Base-by-base conservation (phyloP, 1,139 yeast species). In the Pichia sp. region DNA sequence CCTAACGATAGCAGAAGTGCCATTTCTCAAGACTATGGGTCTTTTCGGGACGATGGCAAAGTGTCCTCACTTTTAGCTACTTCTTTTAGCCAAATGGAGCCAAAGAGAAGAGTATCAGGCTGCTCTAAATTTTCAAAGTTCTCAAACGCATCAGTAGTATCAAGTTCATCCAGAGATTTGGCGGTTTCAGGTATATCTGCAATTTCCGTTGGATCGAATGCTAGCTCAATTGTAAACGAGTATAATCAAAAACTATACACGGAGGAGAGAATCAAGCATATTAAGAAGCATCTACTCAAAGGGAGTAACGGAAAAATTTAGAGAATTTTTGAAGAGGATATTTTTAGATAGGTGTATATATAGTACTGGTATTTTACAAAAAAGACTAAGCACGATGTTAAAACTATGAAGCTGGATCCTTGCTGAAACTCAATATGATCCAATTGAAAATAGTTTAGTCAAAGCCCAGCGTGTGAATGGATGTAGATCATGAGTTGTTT, bases 401-500 rank as follows among this genome's bases (percentile, higher is more conserved):
- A 29, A 14, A n/a, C n/a, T n/a, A 24, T 41, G 20, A 27, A 12
- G 24, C 27, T 9, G 10, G n/a, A n/a, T n/a, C n/a, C 8, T 9
- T n/a, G 7, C 17, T 42, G 45, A n/a, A 40, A 42, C 17, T 20
- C 17, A 34, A 30, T 36, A 38, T 14, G 49, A 46, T 34, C 55
- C 55, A 40, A 66, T 55, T 6, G 62, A 60, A 41, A 65, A 61
- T 38, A 69, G 41, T 49, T 63, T 64, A 16, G 58, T 49, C 30
- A 69, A 53, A 2, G 60, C 55, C 61, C 58, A 66, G 48, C 57
- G 59, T 27, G 66, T 60, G 4, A 67, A 52, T 7, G 69, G 69
- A 53, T 64, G 67, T 31, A 67, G 53, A 14, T 59, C 47, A 24
- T 58, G 55, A 46, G 59, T 57, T n/a, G 63, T 59, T 2, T 54